Evolutionary conservation across 2,329 filamentous ascomycete genomes (phyloP).

Genomic region (Metarhizium anisopliae): DNA sequence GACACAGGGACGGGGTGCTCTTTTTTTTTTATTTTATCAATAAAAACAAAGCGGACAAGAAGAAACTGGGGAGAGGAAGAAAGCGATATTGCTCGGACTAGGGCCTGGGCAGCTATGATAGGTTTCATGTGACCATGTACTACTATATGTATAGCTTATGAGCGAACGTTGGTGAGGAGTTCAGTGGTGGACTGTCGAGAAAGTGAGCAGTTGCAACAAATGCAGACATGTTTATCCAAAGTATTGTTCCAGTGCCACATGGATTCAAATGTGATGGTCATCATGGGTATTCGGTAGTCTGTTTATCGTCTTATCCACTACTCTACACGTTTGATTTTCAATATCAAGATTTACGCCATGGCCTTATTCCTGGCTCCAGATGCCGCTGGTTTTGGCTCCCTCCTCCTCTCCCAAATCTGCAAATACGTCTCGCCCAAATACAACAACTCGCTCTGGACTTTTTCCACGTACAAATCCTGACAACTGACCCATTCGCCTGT

Average conservation of each 20-base stretch:
- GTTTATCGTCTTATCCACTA: background rate
- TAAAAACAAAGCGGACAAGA: background rate
- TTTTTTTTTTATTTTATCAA: background rate
- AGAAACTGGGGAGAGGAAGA: background rate
- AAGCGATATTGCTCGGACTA: background rate
- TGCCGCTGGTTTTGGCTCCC: slow-evolving; percentile 28
- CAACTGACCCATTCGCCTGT: slow-evolving; percentile 84
- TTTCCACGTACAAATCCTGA: slow-evolving; percentile 89
- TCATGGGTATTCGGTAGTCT: background rate
- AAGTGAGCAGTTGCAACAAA: slow-evolving; percentile 2
- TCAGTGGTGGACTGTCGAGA: background rate
- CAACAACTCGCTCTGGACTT: slow-evolving; percentile 77
- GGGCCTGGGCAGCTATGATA: background rate
- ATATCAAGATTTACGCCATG: background rate
- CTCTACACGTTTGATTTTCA: background rate
- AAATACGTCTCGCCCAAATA: slow-evolving; percentile 92
- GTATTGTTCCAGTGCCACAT: too few species aligned
- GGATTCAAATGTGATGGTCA: background rate
- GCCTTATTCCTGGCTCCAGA: slow-evolving; percentile 16
- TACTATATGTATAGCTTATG: slow-evolving; percentile 6
- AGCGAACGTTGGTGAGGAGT: background rate
- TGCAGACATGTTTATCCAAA: background rate
- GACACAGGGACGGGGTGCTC: background rate
- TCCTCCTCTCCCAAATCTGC: slow-evolving; percentile 90
- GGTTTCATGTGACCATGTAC: slow-evolving; percentile 5